These are phyloP conservation scores for Chaetomiaceae sp. DNA, from an alignment of 2,329 filamentous ascomycete species.

Conservation along the genomic window DNA sequence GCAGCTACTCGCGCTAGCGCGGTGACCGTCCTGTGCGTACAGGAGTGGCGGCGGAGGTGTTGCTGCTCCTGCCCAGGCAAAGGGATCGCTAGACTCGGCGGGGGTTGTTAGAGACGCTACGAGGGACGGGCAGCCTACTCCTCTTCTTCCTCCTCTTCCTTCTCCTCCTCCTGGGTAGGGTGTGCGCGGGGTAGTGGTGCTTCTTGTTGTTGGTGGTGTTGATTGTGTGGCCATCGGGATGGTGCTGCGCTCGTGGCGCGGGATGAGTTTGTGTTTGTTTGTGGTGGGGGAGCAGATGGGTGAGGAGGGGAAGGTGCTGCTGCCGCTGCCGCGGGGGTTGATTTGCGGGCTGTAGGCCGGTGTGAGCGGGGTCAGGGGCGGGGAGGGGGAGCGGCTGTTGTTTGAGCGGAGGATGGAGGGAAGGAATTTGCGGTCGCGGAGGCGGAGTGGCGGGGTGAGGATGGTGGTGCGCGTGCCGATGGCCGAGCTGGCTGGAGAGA, in stretches of 20 bases:
- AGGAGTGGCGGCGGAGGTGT: too few species aligned
- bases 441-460: constrained; percentile 43
- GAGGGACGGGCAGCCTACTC: too few species aligned
- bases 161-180: too few species aligned
- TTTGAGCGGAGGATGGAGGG: constrained; percentile 31
- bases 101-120: too few species aligned
- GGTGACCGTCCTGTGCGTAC: too few species aligned
- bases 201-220: constrained; percentile 11
- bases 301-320: constrained; percentile 33
- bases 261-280: constrained; percentile 29
- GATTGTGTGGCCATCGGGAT: background rate
- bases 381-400: constrained; percentile 27
- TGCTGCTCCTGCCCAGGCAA: too few species aligned
- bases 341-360: constrained; percentile 25
- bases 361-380: constrained; percentile 29
- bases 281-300: constrained; percentile 36
- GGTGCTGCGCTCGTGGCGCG: constrained; percentile 27
- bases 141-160: too few species aligned
- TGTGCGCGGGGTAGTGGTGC: too few species aligned
- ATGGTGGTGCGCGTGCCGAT: constrained; percentile 22
- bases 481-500: constrained; percentile 34
- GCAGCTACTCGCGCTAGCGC: constrained; percentile 10
- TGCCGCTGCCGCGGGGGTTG: constrained; percentile 3
- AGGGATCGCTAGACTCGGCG: too few species aligned
- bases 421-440: constrained; percentile 42